A percentile compares a stretch with the other conserved stretches of the same genome.
These are phyloP conservation scores for Diplodia corticola DNA, from an alignment of 2,329 filamentous ascomycete genomes.

Conservation along the genomic window DNA sequence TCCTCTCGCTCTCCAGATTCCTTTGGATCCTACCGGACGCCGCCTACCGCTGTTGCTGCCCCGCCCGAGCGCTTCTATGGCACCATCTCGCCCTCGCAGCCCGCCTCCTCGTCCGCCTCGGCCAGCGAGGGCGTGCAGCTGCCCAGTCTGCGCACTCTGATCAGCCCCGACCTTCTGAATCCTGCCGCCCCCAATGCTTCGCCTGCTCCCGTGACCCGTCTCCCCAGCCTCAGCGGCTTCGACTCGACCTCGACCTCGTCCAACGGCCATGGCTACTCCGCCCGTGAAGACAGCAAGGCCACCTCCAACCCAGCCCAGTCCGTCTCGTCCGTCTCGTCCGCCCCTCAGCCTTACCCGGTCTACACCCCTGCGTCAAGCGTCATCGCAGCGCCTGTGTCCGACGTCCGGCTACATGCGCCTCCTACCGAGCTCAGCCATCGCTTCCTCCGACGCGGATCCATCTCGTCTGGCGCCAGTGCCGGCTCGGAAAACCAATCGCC, in stretches of 20 bases:
- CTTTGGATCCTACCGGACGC: constrained; percentile 10
- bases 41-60: not conserved
- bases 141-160: constrained; percentile 40
- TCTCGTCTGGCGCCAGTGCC: constrained; percentile 28
- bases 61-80: constrained; percentile 25
- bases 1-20: constrained; percentile 16
- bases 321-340: constrained; percentile 28
- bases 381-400: constrained; percentile 29
- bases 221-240: constrained; percentile 29
- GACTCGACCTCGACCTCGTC: constrained; percentile 30
- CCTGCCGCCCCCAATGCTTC: constrained; percentile 31
- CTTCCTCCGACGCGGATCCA: constrained; percentile 31
- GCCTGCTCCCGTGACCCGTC: constrained; percentile 5
- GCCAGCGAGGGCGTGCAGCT: constrained; percentile 29
- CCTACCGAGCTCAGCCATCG: constrained; percentile 30
- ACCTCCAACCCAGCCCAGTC: constrained; percentile 34
- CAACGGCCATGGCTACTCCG: constrained; percentile 38
- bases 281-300: constrained; percentile 40
- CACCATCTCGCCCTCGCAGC: constrained; percentile 30
- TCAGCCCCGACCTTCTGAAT: constrained; percentile 40
- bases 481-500: constrained; percentile 30
- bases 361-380: constrained; percentile 24
- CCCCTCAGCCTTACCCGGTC: constrained; percentile 31
- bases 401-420: constrained; percentile 24
- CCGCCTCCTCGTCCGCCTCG: constrained; percentile 22